Evolutionary conservation across 2,329 filamentous ascomycete species (phyloP).

Genomic region (Aspergillus glaucus): DNA sequence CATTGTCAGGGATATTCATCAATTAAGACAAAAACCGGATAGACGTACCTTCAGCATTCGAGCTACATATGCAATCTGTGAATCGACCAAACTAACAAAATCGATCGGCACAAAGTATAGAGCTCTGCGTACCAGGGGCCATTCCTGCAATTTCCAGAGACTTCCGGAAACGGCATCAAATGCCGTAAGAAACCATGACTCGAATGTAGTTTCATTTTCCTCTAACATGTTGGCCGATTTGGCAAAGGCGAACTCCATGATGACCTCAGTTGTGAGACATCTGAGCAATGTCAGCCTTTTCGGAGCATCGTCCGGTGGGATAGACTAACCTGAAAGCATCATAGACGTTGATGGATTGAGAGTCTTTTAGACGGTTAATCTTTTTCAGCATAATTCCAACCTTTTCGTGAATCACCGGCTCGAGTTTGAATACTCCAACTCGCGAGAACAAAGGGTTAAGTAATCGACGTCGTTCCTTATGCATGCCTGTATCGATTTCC

Average conservation of each 20-base stretch:
- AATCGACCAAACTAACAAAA: neutral
- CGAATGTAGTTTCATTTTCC: neutral
- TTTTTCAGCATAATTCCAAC: neutral
- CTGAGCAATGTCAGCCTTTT: neutral
- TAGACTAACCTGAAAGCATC: slow-evolving; percentile 3
- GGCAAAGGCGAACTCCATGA: slow-evolving; percentile 6
- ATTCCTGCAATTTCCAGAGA: neutral
- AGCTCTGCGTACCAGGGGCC: neutral
- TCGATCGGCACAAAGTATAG: neutral
- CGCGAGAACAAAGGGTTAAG: slow-evolving; percentile 15
- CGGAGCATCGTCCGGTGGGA: neutral
- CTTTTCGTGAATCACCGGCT: slow-evolving; percentile 3
- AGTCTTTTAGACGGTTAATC: neutral
- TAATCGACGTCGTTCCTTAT: slow-evolving; percentile 9
- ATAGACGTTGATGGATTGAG: slow-evolving; percentile 1
- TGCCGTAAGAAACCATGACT: slow-evolving; percentile 1
- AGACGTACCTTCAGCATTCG: neutral
- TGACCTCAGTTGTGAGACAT: slow-evolving; percentile 4
- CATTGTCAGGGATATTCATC: neutral
- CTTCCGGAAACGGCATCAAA: neutral
- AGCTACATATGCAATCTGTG: neutral
- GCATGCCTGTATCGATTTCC: slow-evolving; percentile 5
- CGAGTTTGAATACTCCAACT: slow-evolving; percentile 5
- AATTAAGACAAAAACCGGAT: neutral
- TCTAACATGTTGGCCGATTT: slow-evolving; percentile 3